Evolutionary conservation across 148 eudicot species (phyloP).

Genomic region (Cornus suecica): DNA sequence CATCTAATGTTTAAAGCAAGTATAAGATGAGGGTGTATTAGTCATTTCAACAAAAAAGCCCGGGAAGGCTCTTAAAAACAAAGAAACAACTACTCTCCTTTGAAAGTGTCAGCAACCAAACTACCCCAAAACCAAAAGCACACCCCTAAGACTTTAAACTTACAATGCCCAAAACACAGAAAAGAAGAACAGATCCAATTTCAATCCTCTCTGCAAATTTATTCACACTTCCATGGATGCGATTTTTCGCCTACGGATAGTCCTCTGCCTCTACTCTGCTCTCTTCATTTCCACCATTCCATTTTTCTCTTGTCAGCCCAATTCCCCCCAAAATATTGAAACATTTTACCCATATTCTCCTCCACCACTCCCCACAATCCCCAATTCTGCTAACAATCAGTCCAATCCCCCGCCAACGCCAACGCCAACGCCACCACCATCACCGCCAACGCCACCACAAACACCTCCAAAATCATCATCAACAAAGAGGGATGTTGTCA

Average conservation of each 20-base stretch:
- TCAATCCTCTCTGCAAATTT: constrained; percentile 9
- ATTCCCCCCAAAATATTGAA: constrained; percentile 55
- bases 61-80: constrained; percentile 9
- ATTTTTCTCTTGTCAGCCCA: constrained; percentile 33
- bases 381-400: constrained; percentile 11
- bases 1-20: neutral
- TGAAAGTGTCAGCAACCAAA: constrained; percentile 33
- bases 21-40: constrained; percentile 12
- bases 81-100: constrained; percentile 21
- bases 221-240: constrained; percentile 19
- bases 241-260: constrained; percentile 1
- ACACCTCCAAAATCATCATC: constrained; percentile 19
- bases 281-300: constrained; percentile 25
- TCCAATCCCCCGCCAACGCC: constrained; percentile 12
- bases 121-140: constrained; percentile 11
- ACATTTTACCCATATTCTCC: constrained; percentile 38
- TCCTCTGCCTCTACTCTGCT: constrained; percentile 23
- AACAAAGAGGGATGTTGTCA: constrained; percentile 40
- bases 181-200: constrained; percentile 10
- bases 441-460: constrained; percentile 7
- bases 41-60: constrained; percentile 18
- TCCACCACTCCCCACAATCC: constrained; percentile 20
- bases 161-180: constrained; percentile 13
- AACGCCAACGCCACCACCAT: constrained; percentile 13
- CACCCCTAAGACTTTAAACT: neutral